Conservation (phyloP, 2,329 filamentous ascomycete species). For the Xylaria sp. region DNA sequence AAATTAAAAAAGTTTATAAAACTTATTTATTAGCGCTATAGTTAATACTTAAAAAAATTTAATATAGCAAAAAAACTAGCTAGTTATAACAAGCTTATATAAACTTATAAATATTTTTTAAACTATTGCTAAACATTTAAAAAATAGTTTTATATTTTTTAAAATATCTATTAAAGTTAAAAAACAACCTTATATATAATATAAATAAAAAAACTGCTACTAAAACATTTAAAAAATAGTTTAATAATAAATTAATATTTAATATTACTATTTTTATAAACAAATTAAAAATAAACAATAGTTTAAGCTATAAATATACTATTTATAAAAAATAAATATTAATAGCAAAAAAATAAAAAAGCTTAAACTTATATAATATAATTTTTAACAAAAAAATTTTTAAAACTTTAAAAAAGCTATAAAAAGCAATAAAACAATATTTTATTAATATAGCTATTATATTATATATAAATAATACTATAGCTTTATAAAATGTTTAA, state of each 20-base stretch:
- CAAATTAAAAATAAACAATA: background rate
- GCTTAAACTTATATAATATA: background rate
- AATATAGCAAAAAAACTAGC: background rate
- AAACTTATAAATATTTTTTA: background rate
- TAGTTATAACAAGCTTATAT: background rate
- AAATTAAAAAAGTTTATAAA: conserved; percentile 8
- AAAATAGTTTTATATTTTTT: background rate
- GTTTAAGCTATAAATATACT: background rate
- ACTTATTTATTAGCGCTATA: background rate
- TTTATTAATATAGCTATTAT: background rate
- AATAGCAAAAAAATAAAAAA: background rate
- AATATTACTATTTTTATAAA: conserved; percentile 5
- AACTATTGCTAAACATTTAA: background rate
- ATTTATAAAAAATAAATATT: background rate
- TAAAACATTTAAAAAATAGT: conserved; percentile 6
- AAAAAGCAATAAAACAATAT: background rate
- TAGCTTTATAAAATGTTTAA: background rate
- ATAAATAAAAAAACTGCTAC: background rate
- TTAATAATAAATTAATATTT: background rate
- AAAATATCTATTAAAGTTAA: background rate
- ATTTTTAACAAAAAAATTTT: background rate
- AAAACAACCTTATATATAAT: background rate
- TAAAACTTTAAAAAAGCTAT: background rate
- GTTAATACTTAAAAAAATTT: background rate
- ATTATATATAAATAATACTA: background rate